Percentiles rank a stretch among this genome's conserved stretches.
These are phyloP conservation scores for Kappamyces sp. DNA, from an alignment of 192 early-diverging fungal genomes.

Conservation along the genomic window DNA sequence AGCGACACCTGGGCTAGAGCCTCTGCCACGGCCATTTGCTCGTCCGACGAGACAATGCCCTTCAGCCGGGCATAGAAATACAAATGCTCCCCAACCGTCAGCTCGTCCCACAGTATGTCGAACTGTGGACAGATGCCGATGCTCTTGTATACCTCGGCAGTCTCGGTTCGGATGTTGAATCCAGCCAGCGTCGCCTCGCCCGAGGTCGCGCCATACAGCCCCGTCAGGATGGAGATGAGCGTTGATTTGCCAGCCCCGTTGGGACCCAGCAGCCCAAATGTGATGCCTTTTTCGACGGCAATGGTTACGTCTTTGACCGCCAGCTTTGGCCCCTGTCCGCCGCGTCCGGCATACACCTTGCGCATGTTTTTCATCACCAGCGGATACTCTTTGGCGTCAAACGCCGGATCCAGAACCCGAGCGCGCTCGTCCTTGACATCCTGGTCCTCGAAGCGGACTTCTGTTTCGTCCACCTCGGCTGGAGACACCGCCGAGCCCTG, in stretches of 20 bases:
- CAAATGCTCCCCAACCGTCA: constrained; percentile 64
- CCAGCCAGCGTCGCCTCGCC: constrained; percentile 59
- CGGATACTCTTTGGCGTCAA: constrained; percentile 28
- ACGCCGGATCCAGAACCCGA: constrained; percentile 30
- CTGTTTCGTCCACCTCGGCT: constrained; percentile 14
- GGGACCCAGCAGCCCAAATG: constrained; percentile 56
- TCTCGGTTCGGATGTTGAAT: constrained; percentile 49
- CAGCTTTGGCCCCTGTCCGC: constrained; percentile 26
- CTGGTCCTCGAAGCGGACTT: constrained; percentile 38
- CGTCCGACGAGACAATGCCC: constrained; percentile 50
- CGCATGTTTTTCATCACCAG: constrained; percentile 57
- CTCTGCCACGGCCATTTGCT: constrained; percentile 40
- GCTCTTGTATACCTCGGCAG: constrained; percentile 47
- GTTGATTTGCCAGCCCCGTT: constrained; percentile 76
- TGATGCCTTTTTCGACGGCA: constrained; percentile 40
- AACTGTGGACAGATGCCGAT: constrained; percentile 75
- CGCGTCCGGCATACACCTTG: constrained; percentile 46
- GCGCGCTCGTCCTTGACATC: constrained; percentile 56
- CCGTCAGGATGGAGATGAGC: constrained; percentile 66
- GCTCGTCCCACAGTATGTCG: constrained; percentile 70
- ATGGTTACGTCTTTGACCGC: constrained; percentile 62
- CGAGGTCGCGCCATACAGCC: constrained; percentile 51
- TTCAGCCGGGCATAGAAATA: constrained; percentile 71
- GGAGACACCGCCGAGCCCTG: neutral
- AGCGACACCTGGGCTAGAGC: constrained; percentile 50